phyloP scores from a whole-genome alignment of 1,284 basidiomycete genomes.

The Trametes pubescens region DNA sequence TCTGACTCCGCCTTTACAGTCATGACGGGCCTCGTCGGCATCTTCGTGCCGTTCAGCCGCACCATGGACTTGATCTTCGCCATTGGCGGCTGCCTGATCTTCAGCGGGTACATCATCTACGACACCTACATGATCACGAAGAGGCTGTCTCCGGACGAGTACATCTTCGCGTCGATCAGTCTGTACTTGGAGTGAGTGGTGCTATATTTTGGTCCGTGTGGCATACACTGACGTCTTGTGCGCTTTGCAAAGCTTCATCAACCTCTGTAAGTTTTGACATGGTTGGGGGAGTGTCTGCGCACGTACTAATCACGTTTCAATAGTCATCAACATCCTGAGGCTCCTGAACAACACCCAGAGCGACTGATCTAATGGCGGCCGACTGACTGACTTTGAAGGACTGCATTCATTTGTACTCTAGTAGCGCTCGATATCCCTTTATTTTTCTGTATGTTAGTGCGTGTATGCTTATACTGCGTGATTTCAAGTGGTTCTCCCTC shows the following conservation, averaged over 20 bases:
- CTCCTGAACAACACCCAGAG: conserved; percentile 41
- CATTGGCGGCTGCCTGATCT: conserved; percentile 80
- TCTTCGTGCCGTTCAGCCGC: conserved; percentile 82
- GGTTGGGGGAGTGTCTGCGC: neutral
- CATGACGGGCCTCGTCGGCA: conserved; percentile 78
- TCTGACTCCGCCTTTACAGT: conserved; percentile 48
- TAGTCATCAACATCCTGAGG: conserved; percentile 46
- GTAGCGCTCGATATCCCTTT: neutral
- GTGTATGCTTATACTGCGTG: neutral
- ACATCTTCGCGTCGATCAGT: conserved; percentile 84
- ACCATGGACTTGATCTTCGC: conserved; percentile 83
- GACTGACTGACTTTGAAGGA: neutral
- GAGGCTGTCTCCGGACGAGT: conserved; percentile 86
- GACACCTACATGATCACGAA: conserved; percentile 89
- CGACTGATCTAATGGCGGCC: conserved; percentile 27
- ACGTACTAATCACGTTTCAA: neutral
- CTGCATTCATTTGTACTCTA: conserved; percentile 4
- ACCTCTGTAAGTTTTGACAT: conserved; percentile 42
- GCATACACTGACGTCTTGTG: neutral
- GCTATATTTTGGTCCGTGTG: conserved; percentile 42
- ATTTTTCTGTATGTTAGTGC: conserved; percentile 1
- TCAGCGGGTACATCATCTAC: conserved; percentile 86
- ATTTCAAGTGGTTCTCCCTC: neutral
- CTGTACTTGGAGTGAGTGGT: conserved; percentile 83
- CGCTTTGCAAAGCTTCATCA: conserved; percentile 40